phyloP scores from a whole-genome alignment of 305 asterid species.

The Petunia hybrid region DNA sequence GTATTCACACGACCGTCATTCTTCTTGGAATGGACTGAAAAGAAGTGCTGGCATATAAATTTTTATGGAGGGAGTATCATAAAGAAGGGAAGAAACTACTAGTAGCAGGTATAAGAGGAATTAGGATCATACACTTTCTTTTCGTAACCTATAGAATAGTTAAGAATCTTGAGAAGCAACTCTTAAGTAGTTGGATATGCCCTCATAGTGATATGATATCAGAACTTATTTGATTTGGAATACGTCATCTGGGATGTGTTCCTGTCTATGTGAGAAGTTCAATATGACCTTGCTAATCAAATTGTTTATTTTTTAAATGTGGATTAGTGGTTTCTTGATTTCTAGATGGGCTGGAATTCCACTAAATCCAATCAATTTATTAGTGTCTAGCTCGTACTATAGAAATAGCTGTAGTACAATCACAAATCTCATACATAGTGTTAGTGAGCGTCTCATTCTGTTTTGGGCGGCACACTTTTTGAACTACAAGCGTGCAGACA shows the following conservation, averaged over 20 bases:
- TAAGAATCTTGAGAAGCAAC: neutral
- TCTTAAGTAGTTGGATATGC: constrained; percentile 9
- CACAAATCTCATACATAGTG: neutral
- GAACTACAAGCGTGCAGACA: too few species aligned
- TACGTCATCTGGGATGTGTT: neutral
- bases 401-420: neutral
- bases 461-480: neutral
- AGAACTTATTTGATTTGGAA: neutral
- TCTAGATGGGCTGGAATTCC: neutral
- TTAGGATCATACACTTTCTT: constrained; percentile 15
- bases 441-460: constrained; percentile 14
- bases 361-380: neutral
- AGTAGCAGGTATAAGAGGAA: constrained; percentile 16
- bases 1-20: too few species aligned
- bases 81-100: neutral
- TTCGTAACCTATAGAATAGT: neutral
- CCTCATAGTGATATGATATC: neutral
- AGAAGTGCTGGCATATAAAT: too few species aligned
- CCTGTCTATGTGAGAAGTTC: neutral
- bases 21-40: too few species aligned
- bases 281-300: neutral
- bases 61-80: neutral
- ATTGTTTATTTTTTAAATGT: neutral
- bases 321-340: neutral
- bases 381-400: neutral